Conservation (phyloP, 257 asterid genomes). For the Prunella vulgaris region DNA sequence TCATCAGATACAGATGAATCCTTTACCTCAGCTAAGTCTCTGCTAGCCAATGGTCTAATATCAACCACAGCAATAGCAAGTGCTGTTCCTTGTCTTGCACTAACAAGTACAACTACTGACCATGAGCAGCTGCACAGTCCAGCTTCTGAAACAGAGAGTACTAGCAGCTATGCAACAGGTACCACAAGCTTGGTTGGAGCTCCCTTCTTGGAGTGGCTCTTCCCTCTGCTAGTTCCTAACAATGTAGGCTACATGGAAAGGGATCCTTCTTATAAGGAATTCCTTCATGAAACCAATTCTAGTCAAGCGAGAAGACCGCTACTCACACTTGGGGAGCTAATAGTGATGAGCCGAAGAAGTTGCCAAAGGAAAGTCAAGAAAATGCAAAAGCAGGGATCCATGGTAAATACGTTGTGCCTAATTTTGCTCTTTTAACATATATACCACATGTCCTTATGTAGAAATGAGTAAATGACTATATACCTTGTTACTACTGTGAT, state of each 20-base stretch:
- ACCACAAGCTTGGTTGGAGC: constrained; percentile 51
- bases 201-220: constrained; percentile 84
- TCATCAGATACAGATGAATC: constrained; percentile 43
- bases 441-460: no score
- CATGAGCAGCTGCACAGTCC: constrained; percentile 34
- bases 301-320: constrained; percentile 42
- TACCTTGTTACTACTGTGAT: constrained; percentile 16
- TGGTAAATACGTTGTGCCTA: constrained; percentile 36
- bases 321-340: constrained; percentile 86
- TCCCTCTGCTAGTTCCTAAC: constrained; percentile 48
- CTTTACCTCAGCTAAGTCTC: constrained; percentile 53
- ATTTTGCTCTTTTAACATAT: background rate
- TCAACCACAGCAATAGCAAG: constrained; percentile 30
- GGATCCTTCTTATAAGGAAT: constrained; percentile 27
- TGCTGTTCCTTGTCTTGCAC: constrained; percentile 38
- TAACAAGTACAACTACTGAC: constrained; percentile 6
- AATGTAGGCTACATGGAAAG: constrained; percentile 27
- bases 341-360: constrained; percentile 88
- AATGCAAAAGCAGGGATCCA: constrained; percentile 42
- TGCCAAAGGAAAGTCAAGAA: constrained; percentile 49
- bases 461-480: no score
- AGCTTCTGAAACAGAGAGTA: constrained; percentile 44
- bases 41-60: constrained; percentile 48
- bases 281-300: constrained; percentile 28
- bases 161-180: constrained; percentile 55